phyloP scores from a whole-genome alignment of 2,329 filamentous ascomycete genomes.

The Penicillium sp. region DNA sequence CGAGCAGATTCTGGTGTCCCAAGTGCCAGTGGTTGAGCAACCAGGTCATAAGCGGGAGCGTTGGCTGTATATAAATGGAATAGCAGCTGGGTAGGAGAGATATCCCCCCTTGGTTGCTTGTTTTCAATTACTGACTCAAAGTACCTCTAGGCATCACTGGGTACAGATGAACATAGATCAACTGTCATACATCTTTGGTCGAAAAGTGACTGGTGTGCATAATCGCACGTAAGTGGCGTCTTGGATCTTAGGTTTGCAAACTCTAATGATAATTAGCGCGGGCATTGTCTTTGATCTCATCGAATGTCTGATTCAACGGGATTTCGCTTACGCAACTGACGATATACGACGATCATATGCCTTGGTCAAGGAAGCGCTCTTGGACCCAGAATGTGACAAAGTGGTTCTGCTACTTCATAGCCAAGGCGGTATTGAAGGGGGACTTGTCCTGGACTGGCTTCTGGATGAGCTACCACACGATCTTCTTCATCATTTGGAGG shows the following conservation, averaged over 20 bases:
- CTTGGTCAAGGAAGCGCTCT: slow-evolving; percentile 62
- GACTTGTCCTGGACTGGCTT: slow-evolving; percentile 73
- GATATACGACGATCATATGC: slow-evolving; percentile 63
- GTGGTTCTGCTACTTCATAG: slow-evolving; percentile 74
- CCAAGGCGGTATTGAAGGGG: slow-evolving; percentile 73
- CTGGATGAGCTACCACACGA: slow-evolving; percentile 68
- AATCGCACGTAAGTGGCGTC: slow-evolving; percentile 60
- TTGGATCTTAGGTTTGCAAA: neutral
- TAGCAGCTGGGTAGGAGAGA: slow-evolving; percentile 45
- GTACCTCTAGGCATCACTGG: slow-evolving; percentile 47
- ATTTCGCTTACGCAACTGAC: slow-evolving; percentile 68
- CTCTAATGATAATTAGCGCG: slow-evolving; percentile 26
- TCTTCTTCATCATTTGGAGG: slow-evolving; percentile 66
- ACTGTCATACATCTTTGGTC: slow-evolving; percentile 69
- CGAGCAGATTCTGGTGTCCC: slow-evolving; percentile 50
- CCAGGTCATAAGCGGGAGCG: slow-evolving; percentile 60
- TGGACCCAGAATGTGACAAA: slow-evolving; percentile 63
- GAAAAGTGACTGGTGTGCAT: slow-evolving; percentile 70
- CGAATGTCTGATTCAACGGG: slow-evolving; percentile 75
- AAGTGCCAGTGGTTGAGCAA: slow-evolving; percentile 16
- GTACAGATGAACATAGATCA: slow-evolving; percentile 69
- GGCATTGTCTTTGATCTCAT: slow-evolving; percentile 75
- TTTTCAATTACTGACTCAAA: slow-evolving; percentile 7
- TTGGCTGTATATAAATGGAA: slow-evolving; percentile 80
- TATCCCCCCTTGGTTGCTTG: slow-evolving; percentile 47